Evolutionary conservation across 176 grass and related monocot species (phyloP).

Genomic region (Urochloa ruziziensis): DNA sequence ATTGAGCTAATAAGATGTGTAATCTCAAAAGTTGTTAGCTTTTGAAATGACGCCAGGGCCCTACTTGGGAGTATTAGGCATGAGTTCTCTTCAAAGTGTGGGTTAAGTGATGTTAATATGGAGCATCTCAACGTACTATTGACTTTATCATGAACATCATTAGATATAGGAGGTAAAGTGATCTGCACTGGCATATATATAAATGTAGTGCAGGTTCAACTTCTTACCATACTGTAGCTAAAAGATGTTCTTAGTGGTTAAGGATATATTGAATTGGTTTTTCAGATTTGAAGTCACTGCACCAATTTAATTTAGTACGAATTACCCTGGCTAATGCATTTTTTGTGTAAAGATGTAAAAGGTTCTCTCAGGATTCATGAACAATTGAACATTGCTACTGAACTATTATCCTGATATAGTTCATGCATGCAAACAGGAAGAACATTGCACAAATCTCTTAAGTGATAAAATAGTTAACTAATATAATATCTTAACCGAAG

Average conservation of each 20-base stretch:
- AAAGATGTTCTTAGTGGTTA: background rate
- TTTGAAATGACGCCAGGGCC: background rate
- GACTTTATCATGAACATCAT: too few species aligned
- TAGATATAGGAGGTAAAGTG: too few species aligned
- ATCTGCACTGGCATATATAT: too few species aligned
- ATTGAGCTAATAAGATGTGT: background rate
- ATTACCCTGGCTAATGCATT: background rate
- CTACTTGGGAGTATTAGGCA: slow-evolving; percentile 31
- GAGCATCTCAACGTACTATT: too few species aligned
- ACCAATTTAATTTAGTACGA: background rate
- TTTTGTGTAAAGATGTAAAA: background rate
- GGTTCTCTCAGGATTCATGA: background rate
- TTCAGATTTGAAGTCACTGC: background rate
- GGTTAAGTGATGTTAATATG: slow-evolving; percentile 1
- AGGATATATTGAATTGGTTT: background rate
- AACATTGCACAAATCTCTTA: background rate
- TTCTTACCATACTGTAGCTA: background rate
- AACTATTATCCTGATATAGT: slow-evolving; percentile 5
- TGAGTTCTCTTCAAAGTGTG: slow-evolving; percentile 4
- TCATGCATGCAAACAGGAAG: background rate
- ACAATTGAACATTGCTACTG: background rate
- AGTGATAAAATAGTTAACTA: slow-evolving; percentile 6
- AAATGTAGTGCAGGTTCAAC: background rate
- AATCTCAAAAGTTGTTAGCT: slow-evolving; percentile 5
- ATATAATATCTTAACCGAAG: background rate